Conservation (phyloP, 495 filamentous ascomycete species). For the Penicillium robsamsonii region DNA sequence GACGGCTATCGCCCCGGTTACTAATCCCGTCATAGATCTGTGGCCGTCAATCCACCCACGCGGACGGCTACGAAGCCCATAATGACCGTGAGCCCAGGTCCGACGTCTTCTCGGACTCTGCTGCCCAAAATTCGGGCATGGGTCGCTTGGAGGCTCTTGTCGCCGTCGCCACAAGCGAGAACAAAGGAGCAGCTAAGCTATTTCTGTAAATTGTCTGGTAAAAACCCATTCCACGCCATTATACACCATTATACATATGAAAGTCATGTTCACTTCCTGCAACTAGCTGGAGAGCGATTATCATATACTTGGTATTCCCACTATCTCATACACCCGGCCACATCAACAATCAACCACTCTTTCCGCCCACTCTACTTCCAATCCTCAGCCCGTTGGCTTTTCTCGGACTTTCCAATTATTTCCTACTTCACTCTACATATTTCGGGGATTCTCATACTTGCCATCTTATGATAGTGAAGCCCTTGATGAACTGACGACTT, state of each 20-base stretch:
- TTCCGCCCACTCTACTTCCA: not conserved
- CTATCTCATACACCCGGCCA: constrained; percentile 5
- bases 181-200: constrained; percentile 54
- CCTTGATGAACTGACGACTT: constrained; percentile 43
- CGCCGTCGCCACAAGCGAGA: constrained; percentile 83
- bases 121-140: constrained; percentile 52
- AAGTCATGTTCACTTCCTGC: constrained; percentile 1
- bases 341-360: constrained; percentile 1
- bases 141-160: constrained; percentile 78
- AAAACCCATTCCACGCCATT: not conserved
- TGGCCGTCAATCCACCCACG: constrained; percentile 34
- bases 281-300: constrained; percentile 4
- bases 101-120: constrained; percentile 30
- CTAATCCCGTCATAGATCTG: constrained; percentile 47
- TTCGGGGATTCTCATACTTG: constrained; percentile 5
- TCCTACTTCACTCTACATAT: constrained; percentile 2
- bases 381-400: not conserved
- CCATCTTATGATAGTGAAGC: constrained; percentile 13
- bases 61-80: constrained; percentile 36
- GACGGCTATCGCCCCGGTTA: constrained; percentile 31
- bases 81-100: constrained; percentile 34
- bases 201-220: constrained; percentile 32
- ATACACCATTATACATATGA: constrained; percentile 1
- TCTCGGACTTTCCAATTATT: not conserved
- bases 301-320: constrained; percentile 4